Evolutionary conservation across 2,329 filamentous ascomycete species (phyloP).

Genomic region (Bipolaris oryzae): DNA sequence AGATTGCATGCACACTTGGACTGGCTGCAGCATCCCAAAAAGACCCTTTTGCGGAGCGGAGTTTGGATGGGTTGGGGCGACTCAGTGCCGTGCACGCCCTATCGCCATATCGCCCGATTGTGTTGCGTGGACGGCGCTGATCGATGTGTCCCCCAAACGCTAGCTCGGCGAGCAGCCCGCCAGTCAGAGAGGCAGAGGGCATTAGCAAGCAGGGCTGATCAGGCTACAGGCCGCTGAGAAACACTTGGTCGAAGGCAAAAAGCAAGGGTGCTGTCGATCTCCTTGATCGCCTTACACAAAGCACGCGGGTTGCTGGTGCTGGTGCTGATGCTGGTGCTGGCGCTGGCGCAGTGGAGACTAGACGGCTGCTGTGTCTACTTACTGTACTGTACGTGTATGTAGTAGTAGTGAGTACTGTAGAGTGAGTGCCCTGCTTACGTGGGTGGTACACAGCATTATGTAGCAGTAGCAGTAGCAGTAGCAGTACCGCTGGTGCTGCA

Average conservation of each 20-base stretch:
- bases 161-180: slow-evolving; percentile 15
- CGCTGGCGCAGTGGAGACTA: slow-evolving; percentile 23
- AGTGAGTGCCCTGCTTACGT: no score
- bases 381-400: no score
- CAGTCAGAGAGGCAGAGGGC: slow-evolving; percentile 32
- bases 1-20: background rate
- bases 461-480: background rate
- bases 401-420: no score
- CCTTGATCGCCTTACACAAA: slow-evolving; percentile 25
- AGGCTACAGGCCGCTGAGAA: slow-evolving; percentile 40
- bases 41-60: background rate
- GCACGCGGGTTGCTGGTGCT: slow-evolving; percentile 35
- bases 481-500: background rate
- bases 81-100: slow-evolving; percentile 11
- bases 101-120: background rate
- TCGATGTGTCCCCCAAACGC: slow-evolving; percentile 23
- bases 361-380: slow-evolving; percentile 4
- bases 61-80: background rate
- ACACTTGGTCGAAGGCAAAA: slow-evolving; percentile 31
- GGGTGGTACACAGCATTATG: no score
- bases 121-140: slow-evolving; percentile 28
- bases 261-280: slow-evolving; percentile 44
- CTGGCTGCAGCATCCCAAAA: background rate
- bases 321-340: slow-evolving; percentile 38
- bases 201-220: slow-evolving; percentile 45